Evolutionary conservation across 495 filamentous ascomycete genomes (phyloP).

Genomic region (Penicillium roqueforti): DNA sequence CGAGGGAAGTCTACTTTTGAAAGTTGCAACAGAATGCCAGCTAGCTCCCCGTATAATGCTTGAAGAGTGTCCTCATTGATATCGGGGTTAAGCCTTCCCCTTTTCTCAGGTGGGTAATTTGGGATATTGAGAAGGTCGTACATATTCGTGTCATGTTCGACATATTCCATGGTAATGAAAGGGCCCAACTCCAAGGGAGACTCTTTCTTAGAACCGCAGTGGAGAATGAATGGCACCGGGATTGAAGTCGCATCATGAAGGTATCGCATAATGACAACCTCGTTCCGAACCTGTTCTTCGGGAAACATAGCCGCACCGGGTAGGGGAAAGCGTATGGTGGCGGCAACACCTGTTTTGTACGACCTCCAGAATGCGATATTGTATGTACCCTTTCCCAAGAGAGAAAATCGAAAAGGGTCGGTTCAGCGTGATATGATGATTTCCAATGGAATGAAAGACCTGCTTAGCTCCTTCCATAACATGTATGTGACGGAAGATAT

Average conservation of each 20-base stretch:
- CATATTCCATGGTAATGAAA: slow-evolving; percentile 39
- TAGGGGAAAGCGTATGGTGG: slow-evolving; percentile 12
- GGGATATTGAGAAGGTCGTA: slow-evolving; percentile 27
- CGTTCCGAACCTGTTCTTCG: slow-evolving; percentile 36
- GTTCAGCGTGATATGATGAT: slow-evolving; percentile 12
- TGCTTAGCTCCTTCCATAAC: not conserved
- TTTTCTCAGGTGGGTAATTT: slow-evolving; percentile 4
- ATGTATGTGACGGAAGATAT: not conserved
- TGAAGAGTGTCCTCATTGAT: slow-evolving; percentile 27
- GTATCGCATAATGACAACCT: slow-evolving; percentile 43
- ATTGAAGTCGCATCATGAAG: slow-evolving; percentile 36
- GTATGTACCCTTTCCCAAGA: slow-evolving; percentile 14
- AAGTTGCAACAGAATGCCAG: slow-evolving; percentile 34
- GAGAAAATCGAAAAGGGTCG: slow-evolving; percentile 5
- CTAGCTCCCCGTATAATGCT: slow-evolving; percentile 31
- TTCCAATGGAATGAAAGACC: not conserved
- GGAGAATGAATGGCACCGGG: slow-evolving; percentile 33
- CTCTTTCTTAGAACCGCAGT: slow-evolving; percentile 28
- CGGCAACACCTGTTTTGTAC: not conserved
- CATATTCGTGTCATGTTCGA: slow-evolving; percentile 30
- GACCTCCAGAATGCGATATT: slow-evolving; percentile 16
- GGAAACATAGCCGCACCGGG: slow-evolving; percentile 22
- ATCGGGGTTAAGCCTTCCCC: slow-evolving; percentile 27
- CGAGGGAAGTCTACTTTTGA: slow-evolving; percentile 20
- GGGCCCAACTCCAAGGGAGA: slow-evolving; percentile 29